Conservation (phyloP, 2,329 filamentous ascomycete species). For the Thermoascus crustaceus region DNA sequence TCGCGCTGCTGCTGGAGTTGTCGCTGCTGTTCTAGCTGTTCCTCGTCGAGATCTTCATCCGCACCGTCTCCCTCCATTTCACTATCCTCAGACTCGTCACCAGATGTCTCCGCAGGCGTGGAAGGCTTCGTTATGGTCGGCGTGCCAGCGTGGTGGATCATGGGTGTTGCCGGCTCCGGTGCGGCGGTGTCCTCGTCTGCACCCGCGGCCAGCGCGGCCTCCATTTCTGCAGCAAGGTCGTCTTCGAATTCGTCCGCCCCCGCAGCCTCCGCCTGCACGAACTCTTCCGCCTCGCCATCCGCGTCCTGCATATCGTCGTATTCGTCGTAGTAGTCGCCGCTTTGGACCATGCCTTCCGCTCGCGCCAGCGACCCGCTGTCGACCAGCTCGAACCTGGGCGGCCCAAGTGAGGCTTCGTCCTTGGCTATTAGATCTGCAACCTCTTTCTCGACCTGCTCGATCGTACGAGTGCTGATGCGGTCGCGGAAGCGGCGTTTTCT, state of each 20-base stretch:
- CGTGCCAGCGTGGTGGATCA: slow-evolving; percentile 23
- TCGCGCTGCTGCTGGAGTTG: slow-evolving; percentile 38
- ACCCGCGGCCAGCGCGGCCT: slow-evolving; percentile 33
- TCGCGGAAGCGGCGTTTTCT: slow-evolving; percentile 76
- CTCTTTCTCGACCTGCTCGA: slow-evolving; percentile 73
- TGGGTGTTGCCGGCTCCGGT: slow-evolving; percentile 11
- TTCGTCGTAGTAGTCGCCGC: slow-evolving; percentile 40
- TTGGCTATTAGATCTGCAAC: slow-evolving; percentile 65
- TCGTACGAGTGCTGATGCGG: slow-evolving; percentile 71
- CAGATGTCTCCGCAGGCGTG: slow-evolving; percentile 31
- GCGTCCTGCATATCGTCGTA: slow-evolving; percentile 44
- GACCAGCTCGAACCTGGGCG: slow-evolving; percentile 56
- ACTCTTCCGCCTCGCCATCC: slow-evolving; percentile 41
- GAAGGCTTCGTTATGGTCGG: slow-evolving; percentile 25
- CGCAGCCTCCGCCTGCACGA: slow-evolving; percentile 25
- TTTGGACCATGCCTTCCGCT: slow-evolving; percentile 35
- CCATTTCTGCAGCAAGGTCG: slow-evolving; percentile 36
- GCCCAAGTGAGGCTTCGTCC: slow-evolving; percentile 53
- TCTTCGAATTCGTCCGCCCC: slow-evolving; percentile 33
- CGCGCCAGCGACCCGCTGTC: slow-evolving; percentile 45
- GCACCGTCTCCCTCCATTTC: slow-evolving; percentile 28
- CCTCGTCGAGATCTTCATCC: slow-evolving; percentile 35
- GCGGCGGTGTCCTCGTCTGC: slow-evolving; percentile 24
- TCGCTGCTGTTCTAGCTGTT: slow-evolving; percentile 33
- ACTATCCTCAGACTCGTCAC: slow-evolving; percentile 33